Evolutionary conservation across 2,329 filamentous ascomycete species (phyloP).

Genomic region (Alternaria brassicae): DNA sequence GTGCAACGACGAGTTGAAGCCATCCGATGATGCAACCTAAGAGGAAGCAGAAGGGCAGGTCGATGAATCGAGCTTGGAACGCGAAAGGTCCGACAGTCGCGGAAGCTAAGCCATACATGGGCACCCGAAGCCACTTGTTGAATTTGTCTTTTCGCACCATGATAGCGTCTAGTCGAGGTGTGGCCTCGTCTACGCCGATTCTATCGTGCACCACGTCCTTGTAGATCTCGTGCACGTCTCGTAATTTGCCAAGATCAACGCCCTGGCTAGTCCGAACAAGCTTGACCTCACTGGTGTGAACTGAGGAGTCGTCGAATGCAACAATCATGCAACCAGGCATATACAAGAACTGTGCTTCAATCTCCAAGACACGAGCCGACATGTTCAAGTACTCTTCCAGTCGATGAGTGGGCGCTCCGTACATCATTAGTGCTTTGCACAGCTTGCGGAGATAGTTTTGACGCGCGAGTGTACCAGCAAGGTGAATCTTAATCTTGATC

Average conservation of each 20-base stretch:
- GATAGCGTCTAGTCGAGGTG: conserved; percentile 67
- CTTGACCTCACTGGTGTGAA: conserved; percentile 82
- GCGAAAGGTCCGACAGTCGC: conserved; percentile 80
- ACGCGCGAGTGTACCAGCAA: conserved; percentile 74
- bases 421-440: conserved; percentile 86
- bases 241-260: conserved; percentile 75
- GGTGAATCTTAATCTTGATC: conserved; percentile 66
- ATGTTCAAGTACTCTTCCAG: conserved; percentile 92
- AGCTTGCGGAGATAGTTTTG: conserved; percentile 85
- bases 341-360: conserved; percentile 89
- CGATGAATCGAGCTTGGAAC: conserved; percentile 77
- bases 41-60: conserved; percentile 78
- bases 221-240: conserved; percentile 78
- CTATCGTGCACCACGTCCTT: conserved; percentile 82
- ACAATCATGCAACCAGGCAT: conserved; percentile 94
- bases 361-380: conserved; percentile 86
- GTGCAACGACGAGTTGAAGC: conserved; percentile 76
- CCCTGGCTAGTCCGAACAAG: conserved; percentile 73
- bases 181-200: conserved; percentile 75
- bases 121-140: conserved; percentile 58
- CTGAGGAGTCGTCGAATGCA: conserved; percentile 78
- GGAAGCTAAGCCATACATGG: conserved; percentile 78
- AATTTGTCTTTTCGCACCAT: conserved; percentile 65
- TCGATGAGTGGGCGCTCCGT: conserved; percentile 88
- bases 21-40: conserved; percentile 77